These are phyloP conservation scores for Fraxinus albicans DNA, from an alignment of 305 asterid genomes.

Conservation along the genomic window DNA sequence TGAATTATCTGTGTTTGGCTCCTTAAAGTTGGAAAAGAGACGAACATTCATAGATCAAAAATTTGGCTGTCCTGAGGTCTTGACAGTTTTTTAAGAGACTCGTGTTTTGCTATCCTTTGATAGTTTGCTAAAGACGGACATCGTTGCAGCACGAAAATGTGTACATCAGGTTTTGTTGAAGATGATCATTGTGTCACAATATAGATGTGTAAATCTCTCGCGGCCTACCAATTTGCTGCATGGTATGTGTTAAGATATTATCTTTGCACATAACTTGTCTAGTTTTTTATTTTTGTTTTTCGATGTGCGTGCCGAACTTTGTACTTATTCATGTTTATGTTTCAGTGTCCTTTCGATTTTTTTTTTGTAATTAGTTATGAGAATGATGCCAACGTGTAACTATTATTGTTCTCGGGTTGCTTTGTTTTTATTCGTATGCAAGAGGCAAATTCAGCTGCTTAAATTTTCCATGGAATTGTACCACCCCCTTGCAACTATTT, in stretches of 20 bases:
- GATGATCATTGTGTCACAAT: not conserved
- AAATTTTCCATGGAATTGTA: not conserved
- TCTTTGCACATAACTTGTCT: not conserved
- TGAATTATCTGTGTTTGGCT: not conserved
- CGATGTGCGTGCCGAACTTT: conserved; percentile 3
- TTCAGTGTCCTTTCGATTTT: not conserved
- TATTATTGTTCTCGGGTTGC: not conserved
- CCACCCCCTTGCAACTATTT: not conserved
- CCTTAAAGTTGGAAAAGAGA: not conserved
- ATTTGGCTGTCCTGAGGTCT: not conserved
- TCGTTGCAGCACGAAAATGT: not conserved
- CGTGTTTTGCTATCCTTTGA: not conserved
- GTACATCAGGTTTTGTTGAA: not conserved
- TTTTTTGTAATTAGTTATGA: not conserved
- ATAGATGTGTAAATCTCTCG: not conserved
- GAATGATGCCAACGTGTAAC: not conserved
- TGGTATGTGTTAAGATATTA: not conserved
- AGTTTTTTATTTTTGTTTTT: not conserved
- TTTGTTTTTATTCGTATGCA: not conserved
- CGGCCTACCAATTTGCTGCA: not conserved
- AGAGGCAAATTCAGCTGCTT: not conserved
- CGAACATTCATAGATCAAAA: not conserved
- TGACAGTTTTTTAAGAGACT: not conserved
- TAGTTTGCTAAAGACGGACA: not conserved
- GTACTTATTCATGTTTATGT: not conserved